These are phyloP conservation scores for Fusarium sp. DNA, from an alignment of 2,329 filamentous ascomycete genomes.

Conservation along the genomic window DNA sequence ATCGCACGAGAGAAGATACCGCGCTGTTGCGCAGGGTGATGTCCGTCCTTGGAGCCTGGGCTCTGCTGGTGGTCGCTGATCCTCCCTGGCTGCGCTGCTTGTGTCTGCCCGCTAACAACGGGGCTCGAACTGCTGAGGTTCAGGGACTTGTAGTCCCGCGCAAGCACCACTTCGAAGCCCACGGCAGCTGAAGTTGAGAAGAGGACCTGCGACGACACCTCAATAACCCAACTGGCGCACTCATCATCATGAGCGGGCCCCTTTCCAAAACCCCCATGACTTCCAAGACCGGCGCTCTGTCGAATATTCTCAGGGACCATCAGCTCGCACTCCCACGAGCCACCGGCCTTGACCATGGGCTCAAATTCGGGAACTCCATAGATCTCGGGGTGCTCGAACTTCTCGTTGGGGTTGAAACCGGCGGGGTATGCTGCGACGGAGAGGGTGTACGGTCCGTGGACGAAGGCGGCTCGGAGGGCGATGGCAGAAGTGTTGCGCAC, in stretches of 20 bases:
- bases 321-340: conserved; percentile 84
- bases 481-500: conserved; percentile 94
- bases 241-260: conserved; percentile 60
- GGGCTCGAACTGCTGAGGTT: conserved; percentile 68
- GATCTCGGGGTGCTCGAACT: conserved; percentile 75
- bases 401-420: conserved; percentile 84
- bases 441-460: conserved; percentile 94
- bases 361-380: conserved; percentile 92
- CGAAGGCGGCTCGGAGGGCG: conserved; percentile 91
- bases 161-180: conserved; percentile 87
- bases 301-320: conserved; percentile 83
- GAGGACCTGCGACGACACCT: conserved; percentile 91
- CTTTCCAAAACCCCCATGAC: conserved; percentile 60
- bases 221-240: conserved; percentile 87
- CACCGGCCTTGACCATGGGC: conserved; percentile 95
- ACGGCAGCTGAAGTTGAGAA: conserved; percentile 92
- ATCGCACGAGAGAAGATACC: conserved; percentile 90
- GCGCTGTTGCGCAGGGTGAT: conserved; percentile 72
- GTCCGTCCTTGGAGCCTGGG: conserved; percentile 65
- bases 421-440: conserved; percentile 88
- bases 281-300: conserved; percentile 67
- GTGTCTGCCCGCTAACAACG: conserved; percentile 58
- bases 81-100: conserved; percentile 74
- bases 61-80: conserved; percentile 82
- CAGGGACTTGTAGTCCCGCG: conserved; percentile 86